A percentile compares a stretch with the other conserved stretches of the same genome.
These are phyloP conservation scores for Alnus glutinosa DNA, from an alignment of 306 rosid species.

Conservation along the genomic window DNA sequence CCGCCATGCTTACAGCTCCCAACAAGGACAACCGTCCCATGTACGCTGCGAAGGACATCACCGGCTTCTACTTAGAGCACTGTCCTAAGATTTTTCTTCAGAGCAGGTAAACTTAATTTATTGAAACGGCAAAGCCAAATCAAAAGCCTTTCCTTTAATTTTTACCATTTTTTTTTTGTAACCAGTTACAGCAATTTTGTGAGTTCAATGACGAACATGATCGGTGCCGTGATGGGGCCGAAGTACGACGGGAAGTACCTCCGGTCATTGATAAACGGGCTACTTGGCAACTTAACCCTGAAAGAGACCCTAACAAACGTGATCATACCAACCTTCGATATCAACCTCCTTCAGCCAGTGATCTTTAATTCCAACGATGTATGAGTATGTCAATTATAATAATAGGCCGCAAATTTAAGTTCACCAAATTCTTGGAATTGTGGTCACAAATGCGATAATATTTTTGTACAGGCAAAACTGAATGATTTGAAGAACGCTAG, in stretches of 20 bases:
- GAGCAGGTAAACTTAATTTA: not conserved
- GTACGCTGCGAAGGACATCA: slow-evolving; percentile 18
- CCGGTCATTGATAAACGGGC: slow-evolving; percentile 17
- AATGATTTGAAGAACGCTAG: slow-evolving; percentile 34
- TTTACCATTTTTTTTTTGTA: not conserved
- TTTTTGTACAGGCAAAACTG: slow-evolving; percentile 37
- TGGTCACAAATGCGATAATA: not conserved
- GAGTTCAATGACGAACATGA: not conserved
- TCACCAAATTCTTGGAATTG: not conserved
- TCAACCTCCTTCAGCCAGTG: slow-evolving; percentile 47
- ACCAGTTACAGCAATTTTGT: not conserved
- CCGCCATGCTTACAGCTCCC: slow-evolving; percentile 28
- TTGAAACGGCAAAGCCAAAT: no score
- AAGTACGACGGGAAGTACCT: slow-evolving; percentile 47
- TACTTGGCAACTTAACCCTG: slow-evolving; percentile 43
- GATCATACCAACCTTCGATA: slow-evolving; percentile 43
- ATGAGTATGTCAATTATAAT: not conserved
- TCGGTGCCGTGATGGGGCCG: slow-evolving; percentile 26
- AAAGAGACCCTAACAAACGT: slow-evolving; percentile 41
- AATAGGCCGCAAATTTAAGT: no score
- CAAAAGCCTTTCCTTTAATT: not conserved
- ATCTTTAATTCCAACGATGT: slow-evolving; percentile 45
- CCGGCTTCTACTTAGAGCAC: slow-evolving; percentile 18
- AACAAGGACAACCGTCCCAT: slow-evolving; percentile 18
- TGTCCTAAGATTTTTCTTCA: slow-evolving; percentile 24